Evolutionary conservation across 768 basidiomycete species (phyloP), one percentile per base, ranked within the genome.

Genomic region (Leccinum olivaceopallidum): DNA sequence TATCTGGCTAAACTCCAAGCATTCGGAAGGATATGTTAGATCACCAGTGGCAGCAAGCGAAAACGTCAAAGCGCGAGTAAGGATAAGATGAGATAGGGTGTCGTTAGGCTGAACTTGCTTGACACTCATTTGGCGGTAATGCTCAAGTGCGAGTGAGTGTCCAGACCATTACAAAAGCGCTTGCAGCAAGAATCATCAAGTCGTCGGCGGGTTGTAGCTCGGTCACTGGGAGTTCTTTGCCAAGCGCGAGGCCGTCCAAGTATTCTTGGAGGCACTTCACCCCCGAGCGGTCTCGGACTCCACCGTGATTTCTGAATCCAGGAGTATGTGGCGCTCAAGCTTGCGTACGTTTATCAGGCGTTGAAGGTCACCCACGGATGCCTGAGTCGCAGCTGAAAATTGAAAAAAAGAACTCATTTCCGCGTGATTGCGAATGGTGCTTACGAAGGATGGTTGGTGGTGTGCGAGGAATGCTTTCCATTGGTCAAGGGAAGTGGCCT

Each of bases 141-240:
- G 92, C 57, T 92, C 87, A 63, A 94, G 64, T 4, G 91, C 87
- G 47, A 85, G 74, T 5, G 85, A 69, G 26, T 26, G 26, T 26
- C 26, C 26, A 26, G 26, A 26, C 26, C 26, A 26, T 26, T 1
- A 26, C 26, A 26, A 26, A 26, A 26, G 26, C 26, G 1, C 26
- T 26, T 26, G 26, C 26, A 26, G 26, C 26, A 26, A 26, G 26
- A 26, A 26, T 1, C 0, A 26, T 87, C 34, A 96, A 81, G 67
- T 95, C 95, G 66, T 97, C 95, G 1, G 85, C 90, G 18, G 89
- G 91, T 69, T 96, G 95, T 26, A 95, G 78, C 66, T 96, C 95
- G 0, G 92, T 90, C 5, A 78, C 70, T 8, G 87, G 84, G 20
- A 95, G 79, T 55, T 82, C 77, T 47, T 77, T 75, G 51, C 93